Evolutionary conservation across 169 alveolate genomes (phyloP).

Genomic region (Plasmodium chabaudi): DNA sequence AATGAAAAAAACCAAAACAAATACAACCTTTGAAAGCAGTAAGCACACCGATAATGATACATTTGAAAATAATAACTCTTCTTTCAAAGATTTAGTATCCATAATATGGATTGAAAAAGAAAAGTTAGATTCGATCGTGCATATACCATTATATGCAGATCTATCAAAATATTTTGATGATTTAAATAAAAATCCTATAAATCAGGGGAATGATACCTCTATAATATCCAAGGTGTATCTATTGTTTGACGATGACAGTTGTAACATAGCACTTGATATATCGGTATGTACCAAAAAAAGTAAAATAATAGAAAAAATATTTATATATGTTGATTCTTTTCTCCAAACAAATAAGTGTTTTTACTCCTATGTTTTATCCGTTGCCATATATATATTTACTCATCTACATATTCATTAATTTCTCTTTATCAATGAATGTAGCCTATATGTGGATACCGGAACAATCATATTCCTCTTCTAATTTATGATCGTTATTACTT

Average conservation of each 20-base stretch:
- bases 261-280: slow-evolving; percentile 63
- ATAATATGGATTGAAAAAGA: slow-evolving; percentile 70
- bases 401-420: too few species aligned
- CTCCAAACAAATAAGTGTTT: too few species aligned
- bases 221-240: slow-evolving; percentile 29
- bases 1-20: slow-evolving; percentile 15
- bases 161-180: slow-evolving; percentile 39
- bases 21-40: neutral
- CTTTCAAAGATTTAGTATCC: slow-evolving; percentile 34
- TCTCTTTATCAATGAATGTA: neutral
- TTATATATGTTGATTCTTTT: neutral
- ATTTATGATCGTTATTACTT: slow-evolving; percentile 57
- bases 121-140: slow-evolving; percentile 49
- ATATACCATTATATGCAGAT: slow-evolving; percentile 51
- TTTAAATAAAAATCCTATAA: slow-evolving; percentile 29
- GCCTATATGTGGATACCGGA: slow-evolving; percentile 23
- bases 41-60: neutral
- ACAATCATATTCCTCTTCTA: slow-evolving; percentile 45
- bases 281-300: slow-evolving; percentile 20
- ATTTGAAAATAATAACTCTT: neutral
- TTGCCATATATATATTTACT: too few species aligned
- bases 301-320: neutral
- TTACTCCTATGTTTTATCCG: too few species aligned
- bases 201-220: slow-evolving; percentile 13
- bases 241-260: slow-evolving; percentile 65